A percentile compares a stretch with the other conserved stretches of the same genome.
phyloP scores from a whole-genome alignment of 345 rosid genomes.

The Gossypium stocksii region DNA sequence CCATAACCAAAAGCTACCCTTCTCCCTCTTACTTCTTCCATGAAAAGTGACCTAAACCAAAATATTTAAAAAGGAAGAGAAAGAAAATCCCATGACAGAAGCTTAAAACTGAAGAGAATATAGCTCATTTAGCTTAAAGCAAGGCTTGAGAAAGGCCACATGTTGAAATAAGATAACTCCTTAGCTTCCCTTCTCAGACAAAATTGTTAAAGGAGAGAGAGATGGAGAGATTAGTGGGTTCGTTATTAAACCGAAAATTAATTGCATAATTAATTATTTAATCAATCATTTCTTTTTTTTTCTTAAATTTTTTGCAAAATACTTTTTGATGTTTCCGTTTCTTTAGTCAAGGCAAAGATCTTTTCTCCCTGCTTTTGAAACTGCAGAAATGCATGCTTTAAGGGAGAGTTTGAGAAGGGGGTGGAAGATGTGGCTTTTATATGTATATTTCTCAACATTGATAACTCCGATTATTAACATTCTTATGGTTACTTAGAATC shows the following conservation, averaged over 20 bases:
- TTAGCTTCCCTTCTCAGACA: conserved; percentile 43
- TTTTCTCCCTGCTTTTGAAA: conserved; percentile 82
- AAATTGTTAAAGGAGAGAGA: conserved; percentile 14
- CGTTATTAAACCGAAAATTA: conserved; percentile 21
- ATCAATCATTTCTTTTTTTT: conserved; percentile 13
- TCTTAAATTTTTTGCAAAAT: conserved; percentile 2
- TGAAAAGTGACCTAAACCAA: conserved; percentile 13
- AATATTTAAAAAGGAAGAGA: conserved; percentile 19
- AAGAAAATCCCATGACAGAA: conserved; percentile 23
- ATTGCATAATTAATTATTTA: conserved; percentile 19
- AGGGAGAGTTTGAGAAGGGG: conserved; percentile 86
- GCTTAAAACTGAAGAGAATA: conserved; percentile 17
- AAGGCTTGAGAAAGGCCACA: conserved; percentile 35
- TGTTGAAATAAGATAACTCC: conserved; percentile 38
- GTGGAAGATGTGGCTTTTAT: neutral
- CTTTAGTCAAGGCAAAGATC: conserved; percentile 56
- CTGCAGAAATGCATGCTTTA: conserved; percentile 70
- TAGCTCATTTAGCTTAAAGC: conserved; percentile 27
- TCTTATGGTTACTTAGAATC: neutral
- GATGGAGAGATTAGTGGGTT: conserved; percentile 48
- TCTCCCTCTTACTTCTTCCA: conserved; percentile 32
- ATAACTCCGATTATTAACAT: neutral
- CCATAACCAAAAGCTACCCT: conserved; percentile 15
- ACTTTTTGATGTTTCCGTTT: no score
- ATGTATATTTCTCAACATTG: neutral